phyloP scores from a whole-genome alignment of 768 basidiomycete genomes.

The Pleurotus salmoneostramineus region DNA sequence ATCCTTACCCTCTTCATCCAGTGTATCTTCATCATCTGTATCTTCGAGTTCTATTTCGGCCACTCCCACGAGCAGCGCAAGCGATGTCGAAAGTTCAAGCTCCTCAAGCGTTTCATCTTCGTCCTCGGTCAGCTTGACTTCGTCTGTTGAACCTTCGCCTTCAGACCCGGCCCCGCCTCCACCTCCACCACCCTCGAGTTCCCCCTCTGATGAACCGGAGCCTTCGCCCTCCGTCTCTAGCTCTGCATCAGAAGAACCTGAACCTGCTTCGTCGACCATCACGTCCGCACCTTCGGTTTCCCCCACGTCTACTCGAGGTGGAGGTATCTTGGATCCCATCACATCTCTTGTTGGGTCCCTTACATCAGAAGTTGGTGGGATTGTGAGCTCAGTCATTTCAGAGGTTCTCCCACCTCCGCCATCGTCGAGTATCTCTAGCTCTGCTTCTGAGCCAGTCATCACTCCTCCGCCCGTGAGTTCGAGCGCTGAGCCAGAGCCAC shows the following conservation, averaged over 20 bases:
- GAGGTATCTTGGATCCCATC: conserved; percentile 9
- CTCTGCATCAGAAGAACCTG: background rate
- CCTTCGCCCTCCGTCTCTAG: background rate
- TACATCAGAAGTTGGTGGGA: background rate
- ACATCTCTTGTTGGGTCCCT: background rate
- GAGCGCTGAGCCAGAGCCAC: background rate
- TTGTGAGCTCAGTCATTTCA: background rate
- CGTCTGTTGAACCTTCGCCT: background rate
- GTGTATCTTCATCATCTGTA: background rate
- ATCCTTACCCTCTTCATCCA: background rate
- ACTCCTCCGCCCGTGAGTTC: background rate
- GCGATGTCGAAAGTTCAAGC: background rate
- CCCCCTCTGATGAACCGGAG: background rate
- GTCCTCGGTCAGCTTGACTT: background rate
- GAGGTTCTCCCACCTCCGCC: background rate
- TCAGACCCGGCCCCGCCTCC: background rate
- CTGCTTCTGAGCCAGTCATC: background rate
- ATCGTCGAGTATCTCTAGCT: background rate
- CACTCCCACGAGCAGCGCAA: no score
- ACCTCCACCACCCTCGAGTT: background rate
- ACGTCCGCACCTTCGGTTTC: background rate
- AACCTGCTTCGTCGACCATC: background rate
- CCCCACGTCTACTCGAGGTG: conserved; percentile 4
- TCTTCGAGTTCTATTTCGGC: background rate
- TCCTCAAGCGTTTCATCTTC: background rate